Evolutionary conservation across 768 basidiomycete genomes (phyloP), one percentile per base, ranked within the genome.

Genomic region (Tephrocybe sp.): DNA sequence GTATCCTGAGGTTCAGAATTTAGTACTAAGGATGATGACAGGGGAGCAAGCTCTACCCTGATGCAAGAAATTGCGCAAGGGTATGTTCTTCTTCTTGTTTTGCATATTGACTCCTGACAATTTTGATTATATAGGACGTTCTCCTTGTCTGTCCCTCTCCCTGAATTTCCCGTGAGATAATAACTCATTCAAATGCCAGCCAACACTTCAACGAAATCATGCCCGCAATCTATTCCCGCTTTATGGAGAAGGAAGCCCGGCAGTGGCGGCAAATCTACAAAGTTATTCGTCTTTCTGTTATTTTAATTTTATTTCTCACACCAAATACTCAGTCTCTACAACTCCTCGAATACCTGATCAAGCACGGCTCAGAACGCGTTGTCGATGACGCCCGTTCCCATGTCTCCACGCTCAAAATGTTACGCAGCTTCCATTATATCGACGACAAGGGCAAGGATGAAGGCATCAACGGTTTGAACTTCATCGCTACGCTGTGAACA

Each of bases 221-320:
- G 94, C 95, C 97, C 3, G 84, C 83, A 61, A 97, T 97, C 58
- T 98, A 97, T 67, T 78, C 84, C 8, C 82, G 92, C 22, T 97
- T 95, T 67, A 95, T 94, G 85, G 91, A 98, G 68, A 98, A 98
- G 70, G 97, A 99, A 69, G 97, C 97, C 0, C 76, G 88, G 18
- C 91, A 99, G 64, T 99, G 97, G 97, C 78, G 97, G 29, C 94
- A 99, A 67, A 98, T 99, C 50, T 99, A 99, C 80, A 99, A 99
- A 78, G 92, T 84, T 33, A 16, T 72, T 42, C 19, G 13, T 27
- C 2, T 10, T 15, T 19, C 3, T 3, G 18, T 13, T 13, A 12
- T 25, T 37, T 19, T 12, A 37, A 27, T 19, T 21, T 13, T 12
- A 19, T 16, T 37, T 23, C 45, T 40, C 13, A 30, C 27, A 34